Percentiles rank a stretch among this genome's conserved stretches.
Conservation (phyloP, 768 basidiomycete genomes). For the Antrodiella citrinella region DNA sequence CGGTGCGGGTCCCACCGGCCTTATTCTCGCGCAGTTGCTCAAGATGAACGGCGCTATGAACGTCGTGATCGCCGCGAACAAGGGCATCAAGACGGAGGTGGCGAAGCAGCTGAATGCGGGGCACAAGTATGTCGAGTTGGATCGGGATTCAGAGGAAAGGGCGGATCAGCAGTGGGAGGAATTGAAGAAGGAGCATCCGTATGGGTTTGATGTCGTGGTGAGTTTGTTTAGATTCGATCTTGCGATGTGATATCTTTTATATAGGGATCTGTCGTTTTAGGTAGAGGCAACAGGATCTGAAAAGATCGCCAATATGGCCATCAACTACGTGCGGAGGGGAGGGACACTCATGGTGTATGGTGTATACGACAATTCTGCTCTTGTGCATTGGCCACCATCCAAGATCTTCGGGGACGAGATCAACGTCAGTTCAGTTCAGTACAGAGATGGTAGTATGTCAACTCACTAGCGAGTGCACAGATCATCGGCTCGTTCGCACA, state of each 20-base stretch:
- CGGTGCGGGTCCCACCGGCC: conserved; percentile 89
- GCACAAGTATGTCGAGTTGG: conserved; percentile 83
- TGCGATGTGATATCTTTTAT: not conserved
- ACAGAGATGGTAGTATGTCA: not conserved
- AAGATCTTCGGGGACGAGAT: conserved; percentile 78
- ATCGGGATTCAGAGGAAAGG: conserved; percentile 60
- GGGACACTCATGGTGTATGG: conserved; percentile 87
- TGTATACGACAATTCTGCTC: conserved; percentile 82
- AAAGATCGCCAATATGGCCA: conserved; percentile 75
- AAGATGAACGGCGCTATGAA: conserved; percentile 79
- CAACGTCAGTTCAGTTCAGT: conserved; percentile 30
- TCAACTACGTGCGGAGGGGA: conserved; percentile 86
- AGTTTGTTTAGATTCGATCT: no score
- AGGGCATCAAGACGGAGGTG: conserved; percentile 85
- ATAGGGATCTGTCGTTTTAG: no score
- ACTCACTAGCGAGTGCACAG: conserved; percentile 26
- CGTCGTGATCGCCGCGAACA: conserved; percentile 82
- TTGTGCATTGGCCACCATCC: conserved; percentile 80
- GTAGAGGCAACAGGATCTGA: conserved; percentile 81
- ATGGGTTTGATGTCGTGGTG: conserved; percentile 88
- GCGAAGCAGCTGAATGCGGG: conserved; percentile 72
- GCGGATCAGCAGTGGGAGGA: conserved; percentile 75
- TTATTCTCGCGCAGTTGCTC: conserved; percentile 81
- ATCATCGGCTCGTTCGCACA: conserved; percentile 94
- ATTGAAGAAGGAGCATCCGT: conserved; percentile 72